These are phyloP conservation scores for Saccharomyces kudriavzevii DNA, from an alignment of 805 yeast genomes.

Conservation along the genomic window DNA sequence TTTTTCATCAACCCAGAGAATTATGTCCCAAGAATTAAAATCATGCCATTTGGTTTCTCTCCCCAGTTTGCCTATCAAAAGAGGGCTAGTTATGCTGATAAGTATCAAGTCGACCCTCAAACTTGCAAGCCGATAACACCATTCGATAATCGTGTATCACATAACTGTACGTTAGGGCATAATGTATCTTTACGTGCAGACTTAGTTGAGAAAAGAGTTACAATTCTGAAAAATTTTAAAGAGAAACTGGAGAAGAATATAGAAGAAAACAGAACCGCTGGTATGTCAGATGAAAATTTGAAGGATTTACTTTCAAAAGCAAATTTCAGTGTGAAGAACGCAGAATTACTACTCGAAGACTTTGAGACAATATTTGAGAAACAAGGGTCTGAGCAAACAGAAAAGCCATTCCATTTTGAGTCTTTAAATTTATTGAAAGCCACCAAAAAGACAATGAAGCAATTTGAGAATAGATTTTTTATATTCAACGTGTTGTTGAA, in stretches of 20 bases:
- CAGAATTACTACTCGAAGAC: slow-evolving; percentile 18
- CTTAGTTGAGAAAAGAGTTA: slow-evolving; percentile 15
- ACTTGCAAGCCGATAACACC: slow-evolving; percentile 33
- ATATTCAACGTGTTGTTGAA: slow-evolving; percentile 65
- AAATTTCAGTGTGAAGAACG: slow-evolving; percentile 9
- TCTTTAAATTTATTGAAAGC: neutral
- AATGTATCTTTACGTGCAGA: slow-evolving; percentile 16
- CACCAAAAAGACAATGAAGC: slow-evolving; percentile 34
- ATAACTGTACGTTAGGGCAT: slow-evolving; percentile 45
- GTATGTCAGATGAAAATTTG: slow-evolving; percentile 19
- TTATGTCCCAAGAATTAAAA: slow-evolving; percentile 37
- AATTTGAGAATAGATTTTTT: slow-evolving; percentile 53
- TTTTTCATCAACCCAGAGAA: slow-evolving; percentile 35
- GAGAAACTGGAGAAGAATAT: slow-evolving; percentile 37
- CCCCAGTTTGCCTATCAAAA: slow-evolving; percentile 65
- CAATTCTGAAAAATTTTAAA: slow-evolving; percentile 34
- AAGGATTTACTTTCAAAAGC: slow-evolving; percentile 10
- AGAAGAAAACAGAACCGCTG: slow-evolving; percentile 5
- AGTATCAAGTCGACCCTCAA: slow-evolving; percentile 33
- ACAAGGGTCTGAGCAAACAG: neutral
- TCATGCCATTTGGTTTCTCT: slow-evolving; percentile 56
- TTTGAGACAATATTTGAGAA: slow-evolving; percentile 8
- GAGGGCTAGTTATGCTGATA: slow-evolving; percentile 45
- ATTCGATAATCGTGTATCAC: slow-evolving; percentile 50
- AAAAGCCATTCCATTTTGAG: neutral